phyloP scores from a whole-genome alignment of 371 early-diverging fungal genomes.

The Funneliformis caledonium region DNA sequence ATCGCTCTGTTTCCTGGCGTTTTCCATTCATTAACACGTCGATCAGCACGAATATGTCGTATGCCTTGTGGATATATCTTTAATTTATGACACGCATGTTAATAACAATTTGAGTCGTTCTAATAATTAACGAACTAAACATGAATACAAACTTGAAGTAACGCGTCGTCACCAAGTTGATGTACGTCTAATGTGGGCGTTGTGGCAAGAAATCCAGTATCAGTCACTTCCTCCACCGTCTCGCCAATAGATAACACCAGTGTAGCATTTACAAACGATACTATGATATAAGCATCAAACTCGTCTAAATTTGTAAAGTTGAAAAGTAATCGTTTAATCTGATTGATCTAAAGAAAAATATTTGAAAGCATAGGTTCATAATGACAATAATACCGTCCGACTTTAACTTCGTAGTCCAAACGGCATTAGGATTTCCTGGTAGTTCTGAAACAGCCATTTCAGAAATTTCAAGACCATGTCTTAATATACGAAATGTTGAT shows the following conservation, averaged over 20 bases:
- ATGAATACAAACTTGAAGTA: conserved; percentile 76
- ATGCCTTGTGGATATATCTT: conserved; percentile 82
- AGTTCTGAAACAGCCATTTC: conserved; percentile 93
- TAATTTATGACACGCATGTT: neutral
- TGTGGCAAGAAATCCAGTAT: conserved; percentile 82
- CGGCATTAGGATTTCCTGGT: conserved; percentile 92
- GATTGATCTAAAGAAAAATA: neutral
- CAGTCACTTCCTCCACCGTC: conserved; percentile 92
- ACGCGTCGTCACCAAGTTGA: conserved; percentile 84
- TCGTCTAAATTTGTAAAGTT: conserved; percentile 48
- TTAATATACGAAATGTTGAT: conserved; percentile 84
- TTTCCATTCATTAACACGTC: conserved; percentile 93
- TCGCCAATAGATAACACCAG: conserved; percentile 93
- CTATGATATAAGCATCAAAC: conserved; percentile 87
- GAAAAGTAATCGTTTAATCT: neutral
- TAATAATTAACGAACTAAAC: neutral
- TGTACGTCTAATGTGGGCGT: conserved; percentile 86
- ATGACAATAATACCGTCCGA: conserved; percentile 48
- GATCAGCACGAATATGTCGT: conserved; percentile 84
- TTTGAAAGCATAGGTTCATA: neutral
- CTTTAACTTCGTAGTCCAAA: conserved; percentile 89
- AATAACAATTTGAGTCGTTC: neutral
- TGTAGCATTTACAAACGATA: conserved; percentile 93
- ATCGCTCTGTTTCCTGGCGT: conserved; percentile 79
- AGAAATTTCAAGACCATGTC: conserved; percentile 90